Evolutionary conservation across 73 alveolate species (phyloP).

Genomic region (Paramecium primaurelia): DNA sequence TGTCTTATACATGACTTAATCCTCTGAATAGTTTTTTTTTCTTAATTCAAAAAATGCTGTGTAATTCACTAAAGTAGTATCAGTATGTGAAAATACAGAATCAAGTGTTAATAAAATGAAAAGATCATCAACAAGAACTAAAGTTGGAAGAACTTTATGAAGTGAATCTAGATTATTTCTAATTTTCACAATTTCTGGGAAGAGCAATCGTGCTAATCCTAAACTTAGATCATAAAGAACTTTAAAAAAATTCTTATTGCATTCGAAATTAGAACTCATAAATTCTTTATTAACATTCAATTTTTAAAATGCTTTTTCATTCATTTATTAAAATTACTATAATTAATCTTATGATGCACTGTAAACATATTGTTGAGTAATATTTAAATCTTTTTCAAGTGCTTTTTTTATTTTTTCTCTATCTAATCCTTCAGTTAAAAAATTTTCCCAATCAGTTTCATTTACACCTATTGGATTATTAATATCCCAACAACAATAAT

Average conservation of each 20-base stretch:
- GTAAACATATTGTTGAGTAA: constrained; percentile 11
- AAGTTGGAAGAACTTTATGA: not conserved
- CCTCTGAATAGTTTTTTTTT: constrained; percentile 9
- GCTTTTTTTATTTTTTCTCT: not conserved
- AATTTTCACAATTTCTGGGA: constrained; percentile 32
- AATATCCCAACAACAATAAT: not conserved
- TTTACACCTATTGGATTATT: constrained; percentile 14
- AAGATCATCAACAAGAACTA: constrained; percentile 28
- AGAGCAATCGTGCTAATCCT: constrained; percentile 4
- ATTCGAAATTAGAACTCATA: not conserved
- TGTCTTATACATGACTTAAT: not conserved
- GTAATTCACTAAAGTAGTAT: not conserved
- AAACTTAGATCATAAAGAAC: constrained; percentile 3
- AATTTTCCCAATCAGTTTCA: constrained; percentile 27
- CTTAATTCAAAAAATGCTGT: not conserved
- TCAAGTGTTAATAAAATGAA: constrained; percentile 8
- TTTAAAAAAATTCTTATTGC: not conserved
- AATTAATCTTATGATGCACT: not conserved
- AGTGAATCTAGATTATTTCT: constrained; percentile 20
- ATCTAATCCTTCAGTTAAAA: not conserved
- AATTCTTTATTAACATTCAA: constrained; percentile 25
- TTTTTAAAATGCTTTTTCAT: constrained; percentile 2
- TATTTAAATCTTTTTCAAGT: constrained; percentile 10
- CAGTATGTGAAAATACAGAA: not conserved
- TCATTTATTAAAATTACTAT: not conserved